Evolutionary conservation across 2,329 filamentous ascomycete species (phyloP).

Genomic region (Cercospora beticola): DNA sequence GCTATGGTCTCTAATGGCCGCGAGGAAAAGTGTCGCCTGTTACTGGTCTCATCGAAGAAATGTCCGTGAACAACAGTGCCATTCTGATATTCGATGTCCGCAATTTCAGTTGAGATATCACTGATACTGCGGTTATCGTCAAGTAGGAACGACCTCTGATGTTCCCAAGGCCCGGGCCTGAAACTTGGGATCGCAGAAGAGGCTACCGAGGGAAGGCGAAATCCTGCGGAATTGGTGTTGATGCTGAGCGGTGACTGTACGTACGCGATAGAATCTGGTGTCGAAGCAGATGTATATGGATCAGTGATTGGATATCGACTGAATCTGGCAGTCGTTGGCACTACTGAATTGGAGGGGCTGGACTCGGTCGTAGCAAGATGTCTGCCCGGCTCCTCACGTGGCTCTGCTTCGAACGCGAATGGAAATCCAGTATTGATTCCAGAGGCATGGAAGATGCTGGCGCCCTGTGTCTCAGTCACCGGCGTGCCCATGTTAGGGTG

Average conservation of each 20-base stretch:
- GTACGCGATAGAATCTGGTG: slow-evolving; percentile 23
- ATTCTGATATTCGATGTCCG: slow-evolving; percentile 47
- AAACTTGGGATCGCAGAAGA: slow-evolving; percentile 21
- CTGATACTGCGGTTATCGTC: slow-evolving; percentile 57
- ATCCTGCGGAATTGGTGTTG: slow-evolving; percentile 18
- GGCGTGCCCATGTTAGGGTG: slow-evolving; percentile 27
- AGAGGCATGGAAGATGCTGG: slow-evolving; percentile 38
- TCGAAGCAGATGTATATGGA: slow-evolving; percentile 18
- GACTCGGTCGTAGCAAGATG: slow-evolving; percentile 13
- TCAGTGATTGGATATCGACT: slow-evolving; percentile 24
- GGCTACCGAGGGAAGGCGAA: slow-evolving; percentile 13
- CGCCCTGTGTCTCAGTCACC: slow-evolving; percentile 36
- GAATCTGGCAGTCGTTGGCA: slow-evolving; percentile 14
- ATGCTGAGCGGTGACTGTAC: slow-evolving; percentile 25
- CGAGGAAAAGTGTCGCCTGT: slow-evolving; percentile 25
- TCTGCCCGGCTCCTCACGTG: background rate
- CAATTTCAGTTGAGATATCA: slow-evolving; percentile 55
- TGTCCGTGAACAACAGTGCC: slow-evolving; percentile 46
- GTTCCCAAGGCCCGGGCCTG: slow-evolving; percentile 20
- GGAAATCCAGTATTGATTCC: slow-evolving; percentile 18
- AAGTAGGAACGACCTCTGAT: slow-evolving; percentile 49
- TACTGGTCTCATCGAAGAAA: slow-evolving; percentile 50
- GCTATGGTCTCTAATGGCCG: slow-evolving; percentile 20
- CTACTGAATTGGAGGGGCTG: slow-evolving; percentile 23
- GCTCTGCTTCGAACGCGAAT: background rate